A percentile compares a stretch with the other conserved stretches of the same genome.
These are phyloP conservation scores for Trematosphaeria pertusa DNA, from an alignment of 2,329 filamentous ascomycete genomes.

Conservation along the genomic window DNA sequence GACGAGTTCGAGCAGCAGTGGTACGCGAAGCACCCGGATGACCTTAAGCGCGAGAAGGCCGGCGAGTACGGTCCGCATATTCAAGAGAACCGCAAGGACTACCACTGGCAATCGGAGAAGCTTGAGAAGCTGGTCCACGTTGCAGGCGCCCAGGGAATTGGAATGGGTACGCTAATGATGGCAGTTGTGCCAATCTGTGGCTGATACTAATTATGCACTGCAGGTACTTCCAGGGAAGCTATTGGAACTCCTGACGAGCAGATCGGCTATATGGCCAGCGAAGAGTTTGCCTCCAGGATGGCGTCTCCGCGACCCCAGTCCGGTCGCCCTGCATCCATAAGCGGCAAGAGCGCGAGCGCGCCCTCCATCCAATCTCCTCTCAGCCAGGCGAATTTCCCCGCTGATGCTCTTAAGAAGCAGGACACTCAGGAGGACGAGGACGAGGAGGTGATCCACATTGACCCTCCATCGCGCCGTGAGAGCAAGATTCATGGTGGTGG, in stretches of 20 bases:
- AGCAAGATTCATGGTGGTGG: constrained; percentile 57
- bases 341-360: constrained; percentile 53
- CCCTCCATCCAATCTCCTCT: constrained; percentile 58
- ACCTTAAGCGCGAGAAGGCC: constrained; percentile 75
- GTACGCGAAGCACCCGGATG: constrained; percentile 90
- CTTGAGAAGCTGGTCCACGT: constrained; percentile 87
- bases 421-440: constrained; percentile 57
- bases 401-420: constrained; percentile 49
- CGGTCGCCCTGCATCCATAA: constrained; percentile 52
- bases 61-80: constrained; percentile 67
- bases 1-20: constrained; percentile 91
- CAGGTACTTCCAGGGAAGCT: constrained; percentile 69
- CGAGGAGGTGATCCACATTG: constrained; percentile 76
- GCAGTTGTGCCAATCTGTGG: constrained; percentile 35
- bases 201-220: constrained; percentile 55
- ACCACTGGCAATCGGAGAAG: constrained; percentile 86
- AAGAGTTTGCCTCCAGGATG: constrained; percentile 81
- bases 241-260: constrained; percentile 86
- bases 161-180: constrained; percentile 57
- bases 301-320: constrained; percentile 69
- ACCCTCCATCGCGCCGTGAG: constrained; percentile 64
- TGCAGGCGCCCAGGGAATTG: constrained; percentile 61
- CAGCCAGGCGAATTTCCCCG: constrained; percentile 58
- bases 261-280: constrained; percentile 84
- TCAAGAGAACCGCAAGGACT: constrained; percentile 70